Base-by-base conservation (phyloP, 2,329 filamentous ascomycete species). In the Podosphaera leucotricha region DNA sequence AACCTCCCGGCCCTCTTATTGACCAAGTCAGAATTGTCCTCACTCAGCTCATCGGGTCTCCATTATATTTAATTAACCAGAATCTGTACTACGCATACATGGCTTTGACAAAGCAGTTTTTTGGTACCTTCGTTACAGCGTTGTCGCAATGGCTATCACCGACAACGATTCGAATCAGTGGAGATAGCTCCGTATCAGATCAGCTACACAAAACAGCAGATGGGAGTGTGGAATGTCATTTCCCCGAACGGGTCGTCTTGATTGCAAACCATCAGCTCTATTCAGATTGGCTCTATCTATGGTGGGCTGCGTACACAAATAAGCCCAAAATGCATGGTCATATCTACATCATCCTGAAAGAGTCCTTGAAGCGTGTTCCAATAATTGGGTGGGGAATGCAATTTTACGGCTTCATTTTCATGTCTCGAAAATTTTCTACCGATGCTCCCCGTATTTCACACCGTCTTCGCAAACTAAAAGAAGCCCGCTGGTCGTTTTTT, bases 271-370 rank as follows among this genome's bases (percentile, higher is more conserved):
- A 92, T 57, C 82, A 90, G 63, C 71, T 75, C 60, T 44, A 41
- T 37, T 41, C 44, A 6, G 43, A 40, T 19, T 44, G 43, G 44
- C 62, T 92, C 7, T 92, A 92, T 57, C 70, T 92, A 6, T 92
- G 84, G 84, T 92, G 84, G 84, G 77, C 84, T 21, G 81, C 77
- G n/a, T 92, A 92, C 55, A 83, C 80, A 21, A 77, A 77, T 55
- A 59, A 54, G 1, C 80, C 80, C 46, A 69, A 71, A 44, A 83
- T 84, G 72, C 80, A 90, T 54, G 84, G 85, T 10, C 79, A 84
- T 56, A 69, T 92, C 54, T 92, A 84, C 64, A 92, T 92, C 57
- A 87, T 92, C 54, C 65, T 92, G 43, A 92, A 92, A 56, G 81
- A 92, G 57, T 86, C 81, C 1, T 65, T 92, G 48, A 85, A 82